Base-by-base conservation (phyloP, 352 stramenopile species). In the Pythium pyrilobum region DNA sequence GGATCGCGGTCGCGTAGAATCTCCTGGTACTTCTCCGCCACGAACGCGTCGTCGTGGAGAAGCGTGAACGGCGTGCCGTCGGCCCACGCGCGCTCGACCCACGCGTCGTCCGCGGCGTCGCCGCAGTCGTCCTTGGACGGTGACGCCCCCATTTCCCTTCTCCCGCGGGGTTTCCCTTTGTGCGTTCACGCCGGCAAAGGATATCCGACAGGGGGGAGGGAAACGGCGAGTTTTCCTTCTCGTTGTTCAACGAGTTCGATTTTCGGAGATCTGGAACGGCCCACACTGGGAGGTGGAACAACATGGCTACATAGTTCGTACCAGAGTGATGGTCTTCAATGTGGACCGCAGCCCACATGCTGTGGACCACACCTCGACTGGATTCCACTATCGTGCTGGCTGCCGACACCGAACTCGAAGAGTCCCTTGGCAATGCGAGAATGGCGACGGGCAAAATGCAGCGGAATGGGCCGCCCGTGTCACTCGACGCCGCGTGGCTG, bases 11-110 rank as follows among this genome's bases (percentile, higher is more conserved):
- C 21, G 32, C 50, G 52, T 15, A 28, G 11, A 6, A 67, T 37
- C 37, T 89, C 78, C 46, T 87, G 69, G 29, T 73, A 84, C 38
- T 86, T 86, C 42, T 89, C 78, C 21, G 62, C 47, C 25, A 87
- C 78, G 44, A 87, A 89, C 39, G 66, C 56, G 33, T 89, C 72
- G 59, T 89, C 76, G 48, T 85, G 70, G 25, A 89, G 66, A 64
- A 86, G 67, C 51, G 76, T 86, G 64, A 89, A 89, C 2, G 74
- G 76, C 27, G 71, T 64, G 24, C 78, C 74, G 20, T 81, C 72
- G 23, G 27, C 40, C 47, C 52, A 67, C 28, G 27, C 40, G 9
- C 38, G 42, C 27, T 58, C 46, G 43, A 27, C 33, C 59, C 42
- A 62, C 18, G 41, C 34, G 37, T 50, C 43, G 23, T 55, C 57